Evolutionary conservation across 2,329 filamentous ascomycete species (phyloP).

Genomic region (Alternaria arborescens): DNA sequence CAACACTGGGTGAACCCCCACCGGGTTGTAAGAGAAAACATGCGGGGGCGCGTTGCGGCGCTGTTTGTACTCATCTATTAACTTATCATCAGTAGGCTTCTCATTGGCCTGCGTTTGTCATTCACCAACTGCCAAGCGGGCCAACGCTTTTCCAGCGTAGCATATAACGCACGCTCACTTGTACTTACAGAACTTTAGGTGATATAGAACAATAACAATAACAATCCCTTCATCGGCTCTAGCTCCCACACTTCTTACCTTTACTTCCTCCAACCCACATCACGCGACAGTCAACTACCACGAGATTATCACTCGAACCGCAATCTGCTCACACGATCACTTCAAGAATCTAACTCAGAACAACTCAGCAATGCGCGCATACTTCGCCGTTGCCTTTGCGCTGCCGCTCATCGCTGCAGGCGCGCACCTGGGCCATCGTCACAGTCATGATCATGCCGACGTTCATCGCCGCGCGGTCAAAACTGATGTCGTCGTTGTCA

Average conservation of each 20-base stretch:
- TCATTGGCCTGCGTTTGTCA: constrained; percentile 2
- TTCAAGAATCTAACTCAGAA: not conserved
- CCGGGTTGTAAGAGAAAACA: not conserved
- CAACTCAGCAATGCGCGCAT: constrained; percentile 6
- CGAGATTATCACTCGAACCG: not conserved
- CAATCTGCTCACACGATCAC: not conserved
- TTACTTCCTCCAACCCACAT: not conserved
- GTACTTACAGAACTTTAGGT: not conserved
- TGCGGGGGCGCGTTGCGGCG: not conserved
- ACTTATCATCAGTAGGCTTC: not conserved
- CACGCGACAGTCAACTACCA: constrained; percentile 4
- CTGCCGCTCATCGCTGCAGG: constrained; percentile 10
- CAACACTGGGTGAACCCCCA: not conserved
- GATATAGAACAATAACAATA: constrained; percentile 1
- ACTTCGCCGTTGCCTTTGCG: not conserved
- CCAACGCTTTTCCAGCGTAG: not conserved
- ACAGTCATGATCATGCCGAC: constrained; percentile 7
- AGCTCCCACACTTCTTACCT: not conserved
- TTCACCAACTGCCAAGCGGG: constrained; percentile 1
- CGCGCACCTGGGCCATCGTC: not conserved
- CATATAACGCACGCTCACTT: constrained; percentile 12
- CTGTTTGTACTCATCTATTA: constrained; percentile 1
- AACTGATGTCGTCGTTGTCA: constrained; percentile 18
- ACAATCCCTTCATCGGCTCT: not conserved
- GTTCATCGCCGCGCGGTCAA: constrained; percentile 5